These are phyloP conservation scores for Fistulinella prunicolor DNA, from an alignment of 768 basidiomycete species.

Conservation along the genomic window DNA sequence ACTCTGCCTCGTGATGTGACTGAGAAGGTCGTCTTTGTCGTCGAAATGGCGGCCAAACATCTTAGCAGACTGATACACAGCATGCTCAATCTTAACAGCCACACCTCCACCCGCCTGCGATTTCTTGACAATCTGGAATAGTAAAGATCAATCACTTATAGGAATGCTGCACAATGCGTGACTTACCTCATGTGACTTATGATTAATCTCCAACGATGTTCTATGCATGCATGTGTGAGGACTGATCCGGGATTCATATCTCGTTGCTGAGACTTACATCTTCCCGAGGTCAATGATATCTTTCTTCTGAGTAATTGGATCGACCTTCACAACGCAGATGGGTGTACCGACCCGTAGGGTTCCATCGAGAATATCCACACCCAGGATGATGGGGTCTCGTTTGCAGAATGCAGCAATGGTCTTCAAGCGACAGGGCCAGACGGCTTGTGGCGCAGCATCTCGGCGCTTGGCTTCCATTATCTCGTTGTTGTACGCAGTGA, in stretches of 20 bases:
- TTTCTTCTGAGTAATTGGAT: constrained; percentile 83
- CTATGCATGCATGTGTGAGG: constrained; percentile 38
- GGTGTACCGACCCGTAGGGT: constrained; percentile 90
- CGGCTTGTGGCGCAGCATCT: constrained; percentile 91
- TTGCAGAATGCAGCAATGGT: constrained; percentile 93
- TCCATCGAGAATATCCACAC: constrained; percentile 95
- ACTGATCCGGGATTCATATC: neutral
- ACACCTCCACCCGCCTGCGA: constrained; percentile 94
- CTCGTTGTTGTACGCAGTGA: constrained; percentile 90
- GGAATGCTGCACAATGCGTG: neutral
- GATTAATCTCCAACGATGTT: constrained; percentile 96
- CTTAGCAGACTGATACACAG: constrained; percentile 91
- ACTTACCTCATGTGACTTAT: constrained; percentile 79
- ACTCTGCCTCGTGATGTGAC: constrained; percentile 86
- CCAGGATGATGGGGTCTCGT: constrained; percentile 95
- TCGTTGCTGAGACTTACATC: constrained; percentile 56
- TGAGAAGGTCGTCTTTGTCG: constrained; percentile 92
- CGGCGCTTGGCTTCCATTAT: constrained; percentile 88
- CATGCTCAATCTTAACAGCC: constrained; percentile 98
- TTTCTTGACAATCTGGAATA: constrained; percentile 89
- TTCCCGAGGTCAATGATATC: constrained; percentile 92
- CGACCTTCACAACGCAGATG: constrained; percentile 90
- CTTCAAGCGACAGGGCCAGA: constrained; percentile 95
- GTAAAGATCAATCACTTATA: neutral
- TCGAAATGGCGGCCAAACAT: constrained; percentile 96